Percentiles rank a stretch among this genome's conserved stretches.
Conservation (phyloP, 345 rosid species). For the Firmiana major region DNA sequence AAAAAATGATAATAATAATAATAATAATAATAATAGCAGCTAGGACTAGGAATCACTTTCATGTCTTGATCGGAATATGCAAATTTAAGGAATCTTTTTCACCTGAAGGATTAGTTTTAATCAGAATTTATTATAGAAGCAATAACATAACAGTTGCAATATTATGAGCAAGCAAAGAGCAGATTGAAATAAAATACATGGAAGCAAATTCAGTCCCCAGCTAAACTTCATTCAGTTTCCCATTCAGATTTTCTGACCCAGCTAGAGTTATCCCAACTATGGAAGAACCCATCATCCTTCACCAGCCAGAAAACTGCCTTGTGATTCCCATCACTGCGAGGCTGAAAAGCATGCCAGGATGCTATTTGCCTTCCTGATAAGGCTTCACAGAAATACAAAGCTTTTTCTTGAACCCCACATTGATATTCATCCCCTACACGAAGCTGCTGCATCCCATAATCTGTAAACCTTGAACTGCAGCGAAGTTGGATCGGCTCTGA, state of each 20-base stretch:
- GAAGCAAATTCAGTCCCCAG: background rate
- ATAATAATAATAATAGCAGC: no score
- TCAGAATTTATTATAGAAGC: background rate
- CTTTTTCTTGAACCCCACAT: constrained; percentile 6
- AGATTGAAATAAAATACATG: background rate
- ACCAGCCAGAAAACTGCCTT: constrained; percentile 19
- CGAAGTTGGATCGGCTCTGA: background rate
- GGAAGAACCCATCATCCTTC: constrained; percentile 17
- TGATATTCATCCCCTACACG: constrained; percentile 8
- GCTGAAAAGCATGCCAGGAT: constrained; percentile 23
- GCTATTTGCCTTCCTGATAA: constrained; percentile 1
- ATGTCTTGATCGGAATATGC: background rate
- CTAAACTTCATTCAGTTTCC: constrained; percentile 22
- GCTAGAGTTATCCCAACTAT: constrained; percentile 28
- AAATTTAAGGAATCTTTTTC: background rate
- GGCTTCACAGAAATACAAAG: background rate
- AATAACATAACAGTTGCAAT: background rate
- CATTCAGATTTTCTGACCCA: constrained; percentile 25
- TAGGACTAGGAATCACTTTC: background rate
- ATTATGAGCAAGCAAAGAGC: background rate
- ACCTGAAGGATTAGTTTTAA: background rate
- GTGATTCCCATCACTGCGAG: constrained; percentile 14
- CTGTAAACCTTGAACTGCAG: background rate
- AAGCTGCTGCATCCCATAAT: background rate
- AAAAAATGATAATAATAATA: no score